A percentile compares a stretch with the other conserved stretches of the same genome.
Conservation (phyloP, 2,329 filamentous ascomycete species). For the Fusarium sp. region DNA sequence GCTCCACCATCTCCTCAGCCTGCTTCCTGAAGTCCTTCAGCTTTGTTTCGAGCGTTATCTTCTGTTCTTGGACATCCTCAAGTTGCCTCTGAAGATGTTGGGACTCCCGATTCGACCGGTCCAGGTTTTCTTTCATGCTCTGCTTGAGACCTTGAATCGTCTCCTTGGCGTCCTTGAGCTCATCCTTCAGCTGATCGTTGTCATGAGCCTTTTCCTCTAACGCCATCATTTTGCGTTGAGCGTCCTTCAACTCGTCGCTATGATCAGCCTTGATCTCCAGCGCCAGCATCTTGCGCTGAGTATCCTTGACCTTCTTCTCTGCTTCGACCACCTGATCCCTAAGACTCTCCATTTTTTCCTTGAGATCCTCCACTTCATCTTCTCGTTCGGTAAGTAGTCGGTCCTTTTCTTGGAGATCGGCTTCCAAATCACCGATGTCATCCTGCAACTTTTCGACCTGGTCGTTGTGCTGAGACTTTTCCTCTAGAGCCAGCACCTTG, state of each 20-base stretch:
- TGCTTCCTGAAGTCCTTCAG: not conserved
- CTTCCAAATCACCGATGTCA: conserved; percentile 55
- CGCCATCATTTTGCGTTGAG: not conserved
- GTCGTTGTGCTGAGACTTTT: conserved; percentile 60
- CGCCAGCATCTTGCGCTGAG: not conserved
- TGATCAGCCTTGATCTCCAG: not conserved
- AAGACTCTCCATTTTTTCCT: conserved; percentile 61
- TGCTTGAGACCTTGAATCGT: conserved; percentile 57
- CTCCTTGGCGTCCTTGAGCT: not conserved
- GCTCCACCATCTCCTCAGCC: not conserved
- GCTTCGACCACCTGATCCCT: conserved; percentile 66
- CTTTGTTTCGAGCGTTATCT: not conserved
- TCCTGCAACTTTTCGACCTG: conserved; percentile 62
- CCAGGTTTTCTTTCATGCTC: conserved; percentile 72
- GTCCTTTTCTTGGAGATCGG: conserved; percentile 79
- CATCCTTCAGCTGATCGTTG: not conserved
- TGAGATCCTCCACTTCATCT: not conserved
- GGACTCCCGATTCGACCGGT: conserved; percentile 60
- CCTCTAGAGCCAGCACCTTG: conserved; percentile 66
- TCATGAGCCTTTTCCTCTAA: not conserved
- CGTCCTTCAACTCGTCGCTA: not conserved
- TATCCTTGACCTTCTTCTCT: conserved; percentile 66
- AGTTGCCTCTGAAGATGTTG: conserved; percentile 67
- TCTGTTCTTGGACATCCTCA: conserved; percentile 54
- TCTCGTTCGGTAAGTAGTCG: conserved; percentile 74